Evolutionary conservation across 176 grass and related monocot species (phyloP), one percentile per base, ranked within the genome.

Genomic region (Elymus sibiricus): DNA sequence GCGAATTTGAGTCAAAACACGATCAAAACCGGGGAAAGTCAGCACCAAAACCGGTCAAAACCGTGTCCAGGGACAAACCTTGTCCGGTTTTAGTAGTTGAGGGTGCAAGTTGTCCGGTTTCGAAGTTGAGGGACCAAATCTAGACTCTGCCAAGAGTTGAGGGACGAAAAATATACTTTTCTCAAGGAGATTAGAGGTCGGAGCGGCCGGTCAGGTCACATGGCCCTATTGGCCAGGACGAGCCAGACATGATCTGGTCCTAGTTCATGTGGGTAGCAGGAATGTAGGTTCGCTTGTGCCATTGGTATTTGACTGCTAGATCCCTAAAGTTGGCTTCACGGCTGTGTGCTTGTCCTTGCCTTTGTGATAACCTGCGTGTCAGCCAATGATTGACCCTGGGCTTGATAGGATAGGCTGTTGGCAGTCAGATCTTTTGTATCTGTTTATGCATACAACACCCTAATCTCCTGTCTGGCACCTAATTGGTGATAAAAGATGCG

Each of bases 211-310:
- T 29, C 29, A 29, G 29, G 68, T 79, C 47, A 70, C 70, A 73
- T 35, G 64, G 25, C 12, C 40, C 53, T 56, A 82, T 86, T 78
- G 79, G 72, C 49, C 15, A 29, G 22, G 64, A 24, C 59, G 79
- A 82, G 79, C 39, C 53, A 28, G 80, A 53, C 86, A 88, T 81
- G 63, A 78, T 77, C 77, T 85, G 70, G 85, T 73, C 77, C 77
- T 78, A 64, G 31, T 64, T 81, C 86, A 71, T 85, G 86, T 91
- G 77, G 86, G 71, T 78, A 38, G 44, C 82, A 22, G 77, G 69
- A 91, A 88, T 76, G 81, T 88, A 85, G 85, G 85, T 81, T 88
- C 49, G 51, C 81, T 80, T 88, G 75, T 42, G 81, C 85, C 35
- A 28, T 87, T 91, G 69, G 69, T 61, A 15, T 76, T 85, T 70